Percentiles rank a stretch among this genome's conserved stretches.
phyloP scores from a whole-genome alignment of 495 filamentous ascomycete genomes.

The Astrocystis sublimbata region DNA sequence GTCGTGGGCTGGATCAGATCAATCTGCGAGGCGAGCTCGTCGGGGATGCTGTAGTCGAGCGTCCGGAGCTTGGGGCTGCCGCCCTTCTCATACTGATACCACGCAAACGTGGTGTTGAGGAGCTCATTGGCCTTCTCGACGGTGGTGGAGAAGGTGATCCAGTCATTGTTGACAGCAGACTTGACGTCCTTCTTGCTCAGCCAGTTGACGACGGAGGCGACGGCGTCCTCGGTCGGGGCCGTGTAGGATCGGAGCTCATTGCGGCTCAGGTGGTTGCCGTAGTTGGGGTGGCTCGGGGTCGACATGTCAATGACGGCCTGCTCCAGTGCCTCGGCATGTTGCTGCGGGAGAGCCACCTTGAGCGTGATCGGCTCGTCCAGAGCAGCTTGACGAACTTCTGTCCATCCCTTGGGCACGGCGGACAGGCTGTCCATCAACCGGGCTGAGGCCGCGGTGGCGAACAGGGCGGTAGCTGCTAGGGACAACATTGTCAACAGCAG shows the following conservation, averaged over 20 bases:
- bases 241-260: conserved; percentile 49
- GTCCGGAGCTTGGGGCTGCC: conserved; percentile 50
- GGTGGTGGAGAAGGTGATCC: conserved; percentile 51
- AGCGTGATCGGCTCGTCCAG: conserved; percentile 36
- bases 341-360: conserved; percentile 45
- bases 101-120: conserved; percentile 50
- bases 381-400: conserved; percentile 33
- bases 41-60: conserved; percentile 59
- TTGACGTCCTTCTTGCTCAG: conserved; percentile 46
- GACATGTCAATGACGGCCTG: conserved; percentile 49
- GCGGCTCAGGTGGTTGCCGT: conserved; percentile 52
- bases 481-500: conserved; percentile 7
- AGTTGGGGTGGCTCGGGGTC: conserved; percentile 49
- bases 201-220: conserved; percentile 46
- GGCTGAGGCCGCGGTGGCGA: conserved; percentile 45
- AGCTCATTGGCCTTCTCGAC: conserved; percentile 52
- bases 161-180: conserved; percentile 42
- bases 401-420: conserved; percentile 50
- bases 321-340: conserved; percentile 55
- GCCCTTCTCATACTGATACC: conserved; percentile 36
- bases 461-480: conserved; percentile 26
- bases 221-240: conserved; percentile 41
- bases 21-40: conserved; percentile 47
- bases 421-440: conserved; percentile 50
- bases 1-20: conserved; percentile 63